Evolutionary conservation across 495 filamentous ascomycete species (phyloP), one percentile per base, ranked within the genome.

Genomic region (Neurospora sublineolata): DNA sequence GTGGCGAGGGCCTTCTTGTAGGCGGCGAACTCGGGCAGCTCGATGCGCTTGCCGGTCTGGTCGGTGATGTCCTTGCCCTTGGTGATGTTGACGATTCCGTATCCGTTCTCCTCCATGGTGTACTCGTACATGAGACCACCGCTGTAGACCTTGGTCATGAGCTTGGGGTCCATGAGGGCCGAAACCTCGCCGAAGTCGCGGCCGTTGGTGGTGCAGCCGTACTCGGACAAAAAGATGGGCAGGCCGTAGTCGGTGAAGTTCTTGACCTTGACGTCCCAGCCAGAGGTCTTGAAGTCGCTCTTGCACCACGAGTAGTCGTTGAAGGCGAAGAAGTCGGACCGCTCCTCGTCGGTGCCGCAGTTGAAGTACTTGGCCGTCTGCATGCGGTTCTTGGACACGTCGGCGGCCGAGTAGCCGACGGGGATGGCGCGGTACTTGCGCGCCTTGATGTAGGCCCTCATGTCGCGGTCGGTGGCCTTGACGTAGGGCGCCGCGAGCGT

Each of bases 281-380:
- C 93, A 60, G 94, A 93, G 60, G 81, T 87, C 42, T 80, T 77
- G 86, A 92, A 97, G 72, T 91, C 88, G 46, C 92, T 94, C 76
- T 92, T 90, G 80, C 95, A 99, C 94, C 94, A 99, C 67, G 94
- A 97, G 86, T 98, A 97, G 83, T 97, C 95, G 83, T 99, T 98
- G 85, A 97, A 97, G 73, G 93, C 94, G 79, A 97, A 97, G 85
- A 97, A 99, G 81, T 97, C 94, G 80, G 88, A 90, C 52, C 94
- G 91, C 84, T 91, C 89, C 77, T 93, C 92, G 68, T 94, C 92
- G 69, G 87, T 82, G 74, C 95, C 95, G 80, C 95, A 99, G 88
- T 98, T 97, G 88, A 99, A 93, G 87, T 94, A 99, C 70, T 89
- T 73, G 38, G 94, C 94, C 81, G 94, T 94, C 84, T 99, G 89